Base-by-base conservation (phyloP, 768 basidiomycete species). In the Phlebiopsis flavidoalba region DNA sequence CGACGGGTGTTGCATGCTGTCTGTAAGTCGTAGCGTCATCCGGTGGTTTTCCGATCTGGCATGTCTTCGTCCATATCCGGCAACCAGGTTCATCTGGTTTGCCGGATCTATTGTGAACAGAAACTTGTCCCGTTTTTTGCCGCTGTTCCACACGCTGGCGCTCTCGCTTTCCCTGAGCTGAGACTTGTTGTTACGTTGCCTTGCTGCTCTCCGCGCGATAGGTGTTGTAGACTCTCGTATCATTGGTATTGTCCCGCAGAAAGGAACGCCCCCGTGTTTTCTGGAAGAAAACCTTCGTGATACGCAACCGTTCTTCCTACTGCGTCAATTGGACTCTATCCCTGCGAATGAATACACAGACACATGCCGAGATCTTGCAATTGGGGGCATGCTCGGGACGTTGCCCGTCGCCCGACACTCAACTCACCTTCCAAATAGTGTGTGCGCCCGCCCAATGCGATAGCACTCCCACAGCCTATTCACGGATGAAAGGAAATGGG, bases 381-480 rank as follows among this genome's bases (percentile, higher is more conserved):
- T n/a, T 78, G 1, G 73, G 73, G 14, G 66, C 53, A 1, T n/a
- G 58, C 31, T 14, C 62, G 58, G 1, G 63, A 60, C 12, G 67
- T n/a, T 67, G 69, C 72, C 67, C 70, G 66, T 79, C 33, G n/a
- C n/a, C 88, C 89, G n/a, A 91, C 79, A n/a, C n/a, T n/a, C 1
- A 95, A 82, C 60, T 95, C 93, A n/a, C n/a, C 64, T 87, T 90
- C 88, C 95, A 92, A 1, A n/a, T n/a, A 99, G 79, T 69, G 84
- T 88, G 66, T 91, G n/a, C 83, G 4, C 87, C 95, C 22, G 85
- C 85, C n/a, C 11, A 82, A 75, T 17, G 86, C 83, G 62, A 99
- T 88, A 60, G 82, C 76, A 61, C 95, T n/a, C n/a, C 92, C 14
- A 92, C 85, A 0, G 84, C 85, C 19, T 91, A 76, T 37, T 88